Percentiles rank a stretch among this genome's conserved stretches.
Conservation (phyloP, 306 rosid genomes). For the Inga oerstediana region DNA sequence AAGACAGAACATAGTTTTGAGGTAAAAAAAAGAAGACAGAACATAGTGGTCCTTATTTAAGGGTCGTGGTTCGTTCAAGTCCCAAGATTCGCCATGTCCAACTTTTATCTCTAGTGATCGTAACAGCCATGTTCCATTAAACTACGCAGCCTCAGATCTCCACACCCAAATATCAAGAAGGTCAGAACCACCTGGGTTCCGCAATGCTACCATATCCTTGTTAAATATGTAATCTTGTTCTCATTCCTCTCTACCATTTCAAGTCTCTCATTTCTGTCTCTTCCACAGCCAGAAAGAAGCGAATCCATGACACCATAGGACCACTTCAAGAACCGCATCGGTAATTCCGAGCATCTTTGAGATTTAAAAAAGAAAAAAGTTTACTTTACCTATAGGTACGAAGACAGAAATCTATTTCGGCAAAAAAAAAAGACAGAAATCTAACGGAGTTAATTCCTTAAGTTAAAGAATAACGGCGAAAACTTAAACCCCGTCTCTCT, state of each 20-base stretch:
- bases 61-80: not conserved
- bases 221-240: not conserved
- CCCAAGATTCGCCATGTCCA: slow-evolving; percentile 1
- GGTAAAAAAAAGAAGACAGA: not conserved
- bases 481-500: not conserved
- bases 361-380: not conserved
- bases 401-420: not conserved
- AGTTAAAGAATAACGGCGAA: not conserved
- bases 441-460: not conserved
- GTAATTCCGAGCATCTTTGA: not conserved
- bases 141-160: not conserved
- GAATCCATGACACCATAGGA: not conserved
- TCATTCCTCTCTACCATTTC: not conserved
- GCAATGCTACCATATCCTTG: not conserved
- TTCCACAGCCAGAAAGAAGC: not conserved
- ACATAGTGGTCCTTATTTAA: not conserved
- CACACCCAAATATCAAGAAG: not conserved
- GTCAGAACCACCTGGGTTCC: not conserved
- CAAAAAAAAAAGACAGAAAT: not conserved
- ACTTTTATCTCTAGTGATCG: not conserved
- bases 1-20: not conserved
- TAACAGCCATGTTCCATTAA: not conserved
- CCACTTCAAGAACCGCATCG: not conserved
- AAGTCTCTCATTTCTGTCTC: not conserved
- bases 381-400: not conserved